Conservation (phyloP, 176 grass and related monocot genomes). For the Urochloa ruziziensis region DNA sequence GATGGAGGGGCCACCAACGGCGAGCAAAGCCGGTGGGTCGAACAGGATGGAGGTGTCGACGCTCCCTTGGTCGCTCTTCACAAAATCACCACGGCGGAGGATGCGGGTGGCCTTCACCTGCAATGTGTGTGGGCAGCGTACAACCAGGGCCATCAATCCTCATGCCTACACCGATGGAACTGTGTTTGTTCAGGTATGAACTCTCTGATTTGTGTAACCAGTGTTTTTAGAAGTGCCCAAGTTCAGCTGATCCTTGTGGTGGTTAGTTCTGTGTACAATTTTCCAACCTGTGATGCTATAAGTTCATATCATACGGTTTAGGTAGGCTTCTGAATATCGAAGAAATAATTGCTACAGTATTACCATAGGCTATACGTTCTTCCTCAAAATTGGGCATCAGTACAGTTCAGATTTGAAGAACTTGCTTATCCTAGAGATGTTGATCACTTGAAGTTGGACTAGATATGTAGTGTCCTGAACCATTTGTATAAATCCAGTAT, state of each 20-base stretch:
- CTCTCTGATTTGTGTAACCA: neutral
- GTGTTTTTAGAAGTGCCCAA: no score
- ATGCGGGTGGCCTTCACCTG: conserved; percentile 98
- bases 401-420: neutral
- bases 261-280: neutral
- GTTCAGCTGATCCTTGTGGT: no score
- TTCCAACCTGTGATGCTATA: neutral
- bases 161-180: conserved; percentile 93
- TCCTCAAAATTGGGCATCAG: neutral
- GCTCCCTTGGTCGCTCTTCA: conserved; percentile 95
- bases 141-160: conserved; percentile 94
- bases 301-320: neutral
- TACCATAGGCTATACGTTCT: neutral
- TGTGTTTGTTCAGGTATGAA: conserved; percentile 84
- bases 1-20: conserved; percentile 76
- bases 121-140: conserved; percentile 90
- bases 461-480: neutral
- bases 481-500: neutral
- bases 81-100: conserved; percentile 75
- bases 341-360: neutral
- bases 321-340: neutral
- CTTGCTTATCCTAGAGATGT: neutral
- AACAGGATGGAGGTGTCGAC: conserved; percentile 51
- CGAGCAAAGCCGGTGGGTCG: conserved; percentile 33
- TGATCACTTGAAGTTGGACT: neutral